Conservation (phyloP, 1,284 basidiomycete species). For the Melampsora larici-populina region DNA sequence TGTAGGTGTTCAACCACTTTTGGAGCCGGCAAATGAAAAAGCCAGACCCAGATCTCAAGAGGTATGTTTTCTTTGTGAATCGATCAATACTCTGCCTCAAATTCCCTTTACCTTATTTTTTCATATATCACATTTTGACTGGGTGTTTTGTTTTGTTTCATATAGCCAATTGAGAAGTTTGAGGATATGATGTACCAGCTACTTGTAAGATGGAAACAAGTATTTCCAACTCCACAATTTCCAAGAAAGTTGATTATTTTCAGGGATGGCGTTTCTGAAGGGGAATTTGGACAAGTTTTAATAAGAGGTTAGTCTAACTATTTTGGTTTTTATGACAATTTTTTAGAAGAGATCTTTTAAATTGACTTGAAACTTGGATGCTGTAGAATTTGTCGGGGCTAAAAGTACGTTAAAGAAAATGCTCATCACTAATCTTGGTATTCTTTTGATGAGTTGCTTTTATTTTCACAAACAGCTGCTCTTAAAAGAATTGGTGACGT, state of each 20-base stretch:
- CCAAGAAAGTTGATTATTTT: slow-evolving; percentile 37
- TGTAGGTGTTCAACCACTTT: slow-evolving; percentile 23
- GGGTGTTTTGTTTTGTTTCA: not conserved
- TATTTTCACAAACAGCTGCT: slow-evolving; percentile 10
- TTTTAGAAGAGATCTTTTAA: not conserved
- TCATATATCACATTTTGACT: not conserved
- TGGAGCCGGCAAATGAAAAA: slow-evolving; percentile 18
- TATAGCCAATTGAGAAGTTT: slow-evolving; percentile 33
- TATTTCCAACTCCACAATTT: slow-evolving; percentile 1
- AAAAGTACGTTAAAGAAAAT: slow-evolving; percentile 13
- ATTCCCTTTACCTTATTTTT: not conserved
- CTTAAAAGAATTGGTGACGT: slow-evolving; percentile 10
- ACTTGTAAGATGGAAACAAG: slow-evolving; percentile 21
- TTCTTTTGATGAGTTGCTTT: not conserved
- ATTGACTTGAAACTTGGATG: too few relatives aligned
- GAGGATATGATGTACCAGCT: not conserved
- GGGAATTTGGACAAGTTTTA: slow-evolving; percentile 34
- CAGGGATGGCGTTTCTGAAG: slow-evolving; percentile 38
- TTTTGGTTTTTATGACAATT: not conserved
- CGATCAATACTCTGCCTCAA: too few relatives aligned
- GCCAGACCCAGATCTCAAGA: slow-evolving; percentile 31
- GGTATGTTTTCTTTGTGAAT: not conserved
- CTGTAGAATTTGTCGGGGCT: slow-evolving; percentile 26
- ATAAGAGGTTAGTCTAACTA: slow-evolving; percentile 11
- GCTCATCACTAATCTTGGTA: not conserved